Evolutionary conservation across 768 basidiomycete species (phyloP).

Genomic region (Sistotremastrum niveocremeum): DNA sequence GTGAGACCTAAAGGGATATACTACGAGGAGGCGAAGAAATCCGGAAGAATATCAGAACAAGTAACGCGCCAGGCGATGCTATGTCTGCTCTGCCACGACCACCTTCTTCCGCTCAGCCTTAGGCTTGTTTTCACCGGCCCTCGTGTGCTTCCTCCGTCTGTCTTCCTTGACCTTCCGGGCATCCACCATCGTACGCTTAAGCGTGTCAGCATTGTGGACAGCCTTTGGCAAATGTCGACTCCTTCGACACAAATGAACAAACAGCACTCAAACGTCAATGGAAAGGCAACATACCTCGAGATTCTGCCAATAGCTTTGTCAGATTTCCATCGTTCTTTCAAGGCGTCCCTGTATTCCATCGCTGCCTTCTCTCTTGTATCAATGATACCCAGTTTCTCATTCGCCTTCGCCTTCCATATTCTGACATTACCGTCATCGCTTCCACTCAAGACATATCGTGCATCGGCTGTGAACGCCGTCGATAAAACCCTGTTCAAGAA

Average conservation of each 20-base stretch:
- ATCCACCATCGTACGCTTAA: conserved; percentile 90
- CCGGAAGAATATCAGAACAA: too few relatives aligned
- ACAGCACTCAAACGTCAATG: not conserved
- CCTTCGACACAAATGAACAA: conserved; percentile 21
- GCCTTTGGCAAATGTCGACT: conserved; percentile 78
- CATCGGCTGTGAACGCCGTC: conserved; percentile 77
- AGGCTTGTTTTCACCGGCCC: conserved; percentile 76
- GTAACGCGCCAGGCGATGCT: too few relatives aligned
- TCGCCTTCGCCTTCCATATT: conserved; percentile 89
- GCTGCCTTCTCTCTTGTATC: conserved; percentile 83
- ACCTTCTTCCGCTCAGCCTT: conserved; percentile 84
- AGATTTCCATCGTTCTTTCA: conserved; percentile 80
- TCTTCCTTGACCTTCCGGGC: conserved; percentile 87
- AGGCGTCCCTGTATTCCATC: conserved; percentile 82
- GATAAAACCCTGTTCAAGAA: conserved; percentile 58
- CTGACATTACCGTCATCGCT: conserved; percentile 94
- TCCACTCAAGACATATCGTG: conserved; percentile 80
- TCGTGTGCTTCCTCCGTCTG: conserved; percentile 77
- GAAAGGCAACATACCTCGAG: conserved; percentile 42
- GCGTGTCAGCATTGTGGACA: conserved; percentile 75
- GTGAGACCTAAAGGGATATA: too few relatives aligned
- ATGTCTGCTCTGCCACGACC: conserved; percentile 65
- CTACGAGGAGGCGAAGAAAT: too few relatives aligned
- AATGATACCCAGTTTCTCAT: conserved; percentile 82
- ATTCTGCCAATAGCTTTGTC: conserved; percentile 74